Evolutionary conservation across 805 yeast genomes (phyloP).

Genomic region (Wickerhamomyces canadensis): DNA sequence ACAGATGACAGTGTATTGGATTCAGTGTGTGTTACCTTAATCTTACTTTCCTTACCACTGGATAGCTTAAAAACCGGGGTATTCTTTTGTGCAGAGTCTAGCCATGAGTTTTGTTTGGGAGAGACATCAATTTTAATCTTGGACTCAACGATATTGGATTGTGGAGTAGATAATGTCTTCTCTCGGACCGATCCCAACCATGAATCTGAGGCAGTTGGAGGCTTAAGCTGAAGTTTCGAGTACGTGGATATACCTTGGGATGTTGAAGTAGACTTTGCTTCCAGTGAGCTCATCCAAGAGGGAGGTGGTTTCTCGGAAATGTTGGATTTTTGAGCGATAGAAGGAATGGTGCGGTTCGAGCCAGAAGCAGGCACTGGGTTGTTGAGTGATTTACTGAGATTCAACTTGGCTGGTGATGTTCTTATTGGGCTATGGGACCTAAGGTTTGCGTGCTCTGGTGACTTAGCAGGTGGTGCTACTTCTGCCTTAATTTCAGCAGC

Average conservation of each 20-base stretch:
- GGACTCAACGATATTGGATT: neutral
- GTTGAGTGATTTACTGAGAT: slow-evolving; percentile 5
- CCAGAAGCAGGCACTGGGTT: too few species aligned
- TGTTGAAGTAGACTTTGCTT: too few species aligned
- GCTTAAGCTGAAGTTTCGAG: neutral
- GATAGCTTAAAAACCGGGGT: slow-evolving; percentile 2
- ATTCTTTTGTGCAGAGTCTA: slow-evolving; percentile 17
- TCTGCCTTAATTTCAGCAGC: slow-evolving; percentile 9
- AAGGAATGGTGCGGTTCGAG: too few species aligned
- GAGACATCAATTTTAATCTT: neutral
- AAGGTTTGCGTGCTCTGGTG: slow-evolving; percentile 10
- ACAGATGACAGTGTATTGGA: slow-evolving; percentile 28
- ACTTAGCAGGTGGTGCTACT: slow-evolving; percentile 6
- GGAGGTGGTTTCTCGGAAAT: too few species aligned
- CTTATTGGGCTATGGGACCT: slow-evolving; percentile 8
- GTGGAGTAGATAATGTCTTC: slow-evolving; percentile 1
- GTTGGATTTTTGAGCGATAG: too few species aligned
- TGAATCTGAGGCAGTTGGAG: neutral
- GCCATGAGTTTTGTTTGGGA: slow-evolving; percentile 12
- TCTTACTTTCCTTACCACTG: slow-evolving; percentile 1
- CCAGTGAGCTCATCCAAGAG: too few species aligned
- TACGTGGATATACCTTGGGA: too few species aligned
- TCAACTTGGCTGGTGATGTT: slow-evolving; percentile 17
- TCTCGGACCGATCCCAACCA: neutral
- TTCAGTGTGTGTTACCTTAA: slow-evolving; percentile 24